These are phyloP conservation scores for Mortierella alpina DNA, from an alignment of 192 early-diverging fungal species.

Conservation along the genomic window DNA sequence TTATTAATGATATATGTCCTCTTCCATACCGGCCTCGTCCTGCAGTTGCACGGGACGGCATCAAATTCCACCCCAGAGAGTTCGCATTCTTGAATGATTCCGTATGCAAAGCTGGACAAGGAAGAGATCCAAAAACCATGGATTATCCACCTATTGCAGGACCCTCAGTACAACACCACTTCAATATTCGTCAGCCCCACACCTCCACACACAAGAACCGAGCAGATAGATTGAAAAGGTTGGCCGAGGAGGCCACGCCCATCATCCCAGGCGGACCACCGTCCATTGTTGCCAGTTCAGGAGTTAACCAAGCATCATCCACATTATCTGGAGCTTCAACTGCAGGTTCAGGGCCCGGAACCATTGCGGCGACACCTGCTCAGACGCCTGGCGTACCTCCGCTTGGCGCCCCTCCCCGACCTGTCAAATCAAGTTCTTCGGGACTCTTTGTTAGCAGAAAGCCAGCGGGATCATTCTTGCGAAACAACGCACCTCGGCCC, in stretches of 20 bases:
- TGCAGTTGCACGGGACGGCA: conserved; percentile 34
- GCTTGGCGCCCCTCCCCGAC: conserved; percentile 10
- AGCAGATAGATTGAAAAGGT: conserved; percentile 30
- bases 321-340: neutral
- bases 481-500: conserved; percentile 45
- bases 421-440: conserved; percentile 17
- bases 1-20: neutral
- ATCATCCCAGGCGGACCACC: neutral
- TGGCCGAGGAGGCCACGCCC: conserved; percentile 43
- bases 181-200: conserved; percentile 35
- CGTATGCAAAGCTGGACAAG: conserved; percentile 33
- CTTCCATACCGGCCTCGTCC: neutral
- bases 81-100: conserved; percentile 43
- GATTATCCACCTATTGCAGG: conserved; percentile 36
- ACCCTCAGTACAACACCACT: conserved; percentile 44
- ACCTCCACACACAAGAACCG: conserved; percentile 23
- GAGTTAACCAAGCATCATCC: neutral
- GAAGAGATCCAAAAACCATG: conserved; percentile 38
- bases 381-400: neutral
- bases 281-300: neutral
- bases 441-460: conserved; percentile 41
- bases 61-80: conserved; percentile 53
- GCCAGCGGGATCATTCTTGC: conserved; percentile 36
- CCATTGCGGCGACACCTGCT: neutral
- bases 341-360: neutral